These are phyloP conservation scores for Leishmania major DNA, from an alignment of 208 protist genomes.

Conservation along the genomic window DNA sequence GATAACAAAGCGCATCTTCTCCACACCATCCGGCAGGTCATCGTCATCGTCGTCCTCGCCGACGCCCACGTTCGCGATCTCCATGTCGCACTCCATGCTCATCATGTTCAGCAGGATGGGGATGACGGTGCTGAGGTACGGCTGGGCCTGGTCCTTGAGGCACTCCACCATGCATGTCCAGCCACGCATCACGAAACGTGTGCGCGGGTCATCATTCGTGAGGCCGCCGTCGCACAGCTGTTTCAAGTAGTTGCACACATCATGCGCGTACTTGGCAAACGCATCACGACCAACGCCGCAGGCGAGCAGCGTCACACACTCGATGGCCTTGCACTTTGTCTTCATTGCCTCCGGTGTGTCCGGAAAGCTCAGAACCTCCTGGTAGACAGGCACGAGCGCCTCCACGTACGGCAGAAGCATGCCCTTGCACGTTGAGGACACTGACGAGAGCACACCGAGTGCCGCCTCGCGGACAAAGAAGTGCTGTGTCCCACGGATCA, in stretches of 20 bases:
- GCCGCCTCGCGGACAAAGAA: slow-evolving; percentile 69
- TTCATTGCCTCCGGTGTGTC: slow-evolving; percentile 61
- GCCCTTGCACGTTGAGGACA: slow-evolving; percentile 64
- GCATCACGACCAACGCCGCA: slow-evolving; percentile 73
- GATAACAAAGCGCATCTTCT: slow-evolving; percentile 66
- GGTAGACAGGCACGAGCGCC: slow-evolving; percentile 74
- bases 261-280: slow-evolving; percentile 68
- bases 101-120: slow-evolving; percentile 79
- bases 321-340: slow-evolving; percentile 86
- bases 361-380: slow-evolving; percentile 68
- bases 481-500: slow-evolving; percentile 49
- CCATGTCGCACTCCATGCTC: slow-evolving; percentile 71
- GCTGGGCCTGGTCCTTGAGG: slow-evolving; percentile 66
- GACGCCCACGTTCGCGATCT: slow-evolving; percentile 64
- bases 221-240: slow-evolving; percentile 41
- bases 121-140: slow-evolving; percentile 76
- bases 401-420: slow-evolving; percentile 62
- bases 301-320: slow-evolving; percentile 86
- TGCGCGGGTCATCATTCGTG: slow-evolving; percentile 68
- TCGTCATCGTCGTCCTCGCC: slow-evolving; percentile 66
- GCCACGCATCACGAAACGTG: slow-evolving; percentile 81
- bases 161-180: slow-evolving; percentile 93
- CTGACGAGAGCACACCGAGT: slow-evolving; percentile 71
- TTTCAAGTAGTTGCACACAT: slow-evolving; percentile 79
- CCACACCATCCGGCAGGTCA: slow-evolving; percentile 40